phyloP scores from a whole-genome alignment of 768 basidiomycete genomes.

The Lactarius indigo region DNA sequence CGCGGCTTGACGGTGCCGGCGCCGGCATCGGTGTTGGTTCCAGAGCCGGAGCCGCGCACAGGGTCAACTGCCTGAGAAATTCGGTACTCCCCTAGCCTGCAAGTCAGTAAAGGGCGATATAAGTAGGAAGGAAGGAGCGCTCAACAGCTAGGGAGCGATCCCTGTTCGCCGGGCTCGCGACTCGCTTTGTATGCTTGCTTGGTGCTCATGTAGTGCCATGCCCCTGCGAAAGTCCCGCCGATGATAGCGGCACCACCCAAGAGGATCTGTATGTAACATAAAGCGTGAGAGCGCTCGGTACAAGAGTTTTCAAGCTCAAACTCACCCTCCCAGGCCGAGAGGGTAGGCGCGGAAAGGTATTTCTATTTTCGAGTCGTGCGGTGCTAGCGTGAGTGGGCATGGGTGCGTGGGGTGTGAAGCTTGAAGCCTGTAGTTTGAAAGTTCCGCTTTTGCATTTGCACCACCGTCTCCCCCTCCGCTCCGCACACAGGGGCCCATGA shows the following conservation, averaged over 20 bases:
- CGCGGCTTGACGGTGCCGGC: not conserved
- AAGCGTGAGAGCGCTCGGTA: not conserved
- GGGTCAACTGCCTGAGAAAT: conserved; percentile 10
- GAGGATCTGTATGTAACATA: conserved; percentile 8
- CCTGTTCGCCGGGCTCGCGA: conserved; percentile 17
- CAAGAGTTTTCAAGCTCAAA: not conserved
- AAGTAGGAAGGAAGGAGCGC: not conserved
- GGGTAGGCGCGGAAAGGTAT: not conserved
- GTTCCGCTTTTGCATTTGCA: not conserved
- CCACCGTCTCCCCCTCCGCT: not conserved
- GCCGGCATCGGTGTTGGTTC: not conserved
- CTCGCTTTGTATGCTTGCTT: conserved; percentile 20
- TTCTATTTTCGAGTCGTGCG: not conserved
- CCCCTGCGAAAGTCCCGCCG: conserved; percentile 7
- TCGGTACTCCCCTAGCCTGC: conserved; percentile 15
- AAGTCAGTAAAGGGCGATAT: not conserved
- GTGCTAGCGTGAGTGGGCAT: not conserved
- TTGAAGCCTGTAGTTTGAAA: not conserved
- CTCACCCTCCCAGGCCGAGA: conserved; percentile 9
- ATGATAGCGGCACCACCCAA: conserved; percentile 16
- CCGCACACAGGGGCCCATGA: not conserved
- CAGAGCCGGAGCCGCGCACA: not conserved
- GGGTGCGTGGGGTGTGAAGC: not conserved
- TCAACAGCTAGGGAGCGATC: conserved; percentile 20
- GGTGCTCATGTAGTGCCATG: conserved; percentile 17